phyloP scores from a whole-genome alignment of 257 asterid genomes.

The Craterostigma plantagineum region DNA sequence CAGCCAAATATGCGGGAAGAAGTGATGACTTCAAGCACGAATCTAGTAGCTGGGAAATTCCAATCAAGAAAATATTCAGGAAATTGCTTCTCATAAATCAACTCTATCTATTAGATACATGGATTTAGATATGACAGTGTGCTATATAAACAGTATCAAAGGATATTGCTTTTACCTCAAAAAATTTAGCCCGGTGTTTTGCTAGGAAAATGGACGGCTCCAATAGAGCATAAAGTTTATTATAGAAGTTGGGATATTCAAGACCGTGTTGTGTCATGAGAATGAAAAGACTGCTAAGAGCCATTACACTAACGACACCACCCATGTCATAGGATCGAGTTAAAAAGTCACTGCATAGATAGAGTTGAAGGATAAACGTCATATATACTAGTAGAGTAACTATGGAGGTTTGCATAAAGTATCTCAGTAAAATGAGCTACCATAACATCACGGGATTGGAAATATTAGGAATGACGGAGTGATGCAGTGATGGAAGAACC shows the following conservation, averaged over 20 bases:
- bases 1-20: slow-evolving; percentile 93
- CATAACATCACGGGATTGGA: slow-evolving; percentile 79
- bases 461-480: slow-evolving; percentile 56
- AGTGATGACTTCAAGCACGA: slow-evolving; percentile 86
- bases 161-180: slow-evolving; percentile 46
- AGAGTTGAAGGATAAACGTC: neutral
- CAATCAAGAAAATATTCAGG: no score
- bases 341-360: slow-evolving; percentile 74
- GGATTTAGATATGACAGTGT: no score
- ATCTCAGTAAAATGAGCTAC: slow-evolving; percentile 26
- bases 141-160: no score
- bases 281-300: slow-evolving; percentile 74
- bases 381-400: neutral
- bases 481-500: slow-evolving; percentile 79
- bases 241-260: slow-evolving; percentile 84
- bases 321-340: slow-evolving; percentile 86
- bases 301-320: slow-evolving; percentile 94
- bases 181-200: slow-evolving; percentile 74
- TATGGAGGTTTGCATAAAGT: neutral
- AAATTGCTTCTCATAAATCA: no score
- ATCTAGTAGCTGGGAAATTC: slow-evolving; percentile 82
- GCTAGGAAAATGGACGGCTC: slow-evolving; percentile 87
- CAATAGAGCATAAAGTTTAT: slow-evolving; percentile 69
- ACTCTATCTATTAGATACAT: no score
- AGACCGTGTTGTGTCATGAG: slow-evolving; percentile 93